Conservation (phyloP, 495 filamentous ascomycete genomes). For the Aspergillus incahuasiensis region DNA sequence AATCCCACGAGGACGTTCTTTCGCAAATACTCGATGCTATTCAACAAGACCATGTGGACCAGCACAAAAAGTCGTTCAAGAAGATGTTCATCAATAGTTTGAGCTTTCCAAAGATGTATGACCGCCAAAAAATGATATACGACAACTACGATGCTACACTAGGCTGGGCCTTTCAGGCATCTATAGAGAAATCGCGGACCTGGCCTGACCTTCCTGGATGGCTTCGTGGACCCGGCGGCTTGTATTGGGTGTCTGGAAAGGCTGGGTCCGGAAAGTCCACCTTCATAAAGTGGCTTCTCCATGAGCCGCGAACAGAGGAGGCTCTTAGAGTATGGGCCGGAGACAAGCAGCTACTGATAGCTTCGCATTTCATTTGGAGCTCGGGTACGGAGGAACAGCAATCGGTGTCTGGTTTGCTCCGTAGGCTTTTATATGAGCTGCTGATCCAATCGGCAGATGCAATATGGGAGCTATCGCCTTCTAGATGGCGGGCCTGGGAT, state of each 20-base stretch:
- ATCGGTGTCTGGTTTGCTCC: conserved; percentile 3
- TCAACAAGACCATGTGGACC: background rate
- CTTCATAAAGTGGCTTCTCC: conserved; percentile 33
- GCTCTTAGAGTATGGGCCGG: conserved; percentile 13
- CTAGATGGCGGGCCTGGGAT: background rate
- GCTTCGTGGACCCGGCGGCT: conserved; percentile 4
- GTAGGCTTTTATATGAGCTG: background rate
- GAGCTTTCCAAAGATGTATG: background rate
- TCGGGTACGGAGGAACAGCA: conserved; percentile 19
- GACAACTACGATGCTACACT: background rate
- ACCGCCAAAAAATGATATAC: background rate
- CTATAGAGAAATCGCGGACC: background rate
- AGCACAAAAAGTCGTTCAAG: background rate
- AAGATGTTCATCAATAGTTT: background rate
- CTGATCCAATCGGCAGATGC: conserved; percentile 3
- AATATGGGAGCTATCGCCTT: conserved; percentile 19
- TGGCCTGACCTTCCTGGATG: background rate
- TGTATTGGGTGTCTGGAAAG: conserved; percentile 42
- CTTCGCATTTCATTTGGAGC: conserved; percentile 29
- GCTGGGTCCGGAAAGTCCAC: conserved; percentile 44
- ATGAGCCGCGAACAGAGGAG: conserved; percentile 3
- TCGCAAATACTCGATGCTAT: background rate
- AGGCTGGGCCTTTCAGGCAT: background rate
- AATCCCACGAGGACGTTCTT: background rate
- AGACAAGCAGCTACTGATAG: conserved; percentile 15